Evolutionary conservation across 1,284 basidiomycete species (phyloP).

Genomic region (Ceratobasidium theobromae): DNA sequence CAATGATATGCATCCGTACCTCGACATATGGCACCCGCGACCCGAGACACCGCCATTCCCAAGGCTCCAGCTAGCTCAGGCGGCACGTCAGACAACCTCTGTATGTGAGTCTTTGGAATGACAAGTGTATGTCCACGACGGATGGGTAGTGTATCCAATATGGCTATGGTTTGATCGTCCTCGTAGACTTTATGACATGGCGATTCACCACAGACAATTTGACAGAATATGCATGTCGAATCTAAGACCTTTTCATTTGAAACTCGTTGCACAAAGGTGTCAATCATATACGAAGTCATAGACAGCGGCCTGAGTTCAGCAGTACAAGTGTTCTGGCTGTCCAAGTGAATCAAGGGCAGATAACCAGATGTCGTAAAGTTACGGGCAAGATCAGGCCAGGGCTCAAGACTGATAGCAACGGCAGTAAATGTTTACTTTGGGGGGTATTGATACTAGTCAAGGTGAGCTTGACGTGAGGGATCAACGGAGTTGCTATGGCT

Average conservation of each 20-base stretch:
- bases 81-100: conserved; percentile 64
- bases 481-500: not conserved
- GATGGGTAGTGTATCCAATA: conserved; percentile 73
- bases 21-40: conserved; percentile 61
- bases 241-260: not conserved
- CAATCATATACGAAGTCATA: conserved; percentile 27
- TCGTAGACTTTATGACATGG: conserved; percentile 60
- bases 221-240: conserved; percentile 59
- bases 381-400: too few species aligned
- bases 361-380: too few species aligned
- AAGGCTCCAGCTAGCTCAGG: conserved; percentile 59
- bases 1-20: conserved; percentile 46
- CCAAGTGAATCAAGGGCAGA: too few species aligned
- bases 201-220: conserved; percentile 54
- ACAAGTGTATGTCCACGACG: conserved; percentile 67
- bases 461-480: not conserved
- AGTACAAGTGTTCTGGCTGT: not conserved
- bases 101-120: conserved; percentile 63
- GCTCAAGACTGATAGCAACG: too few species aligned
- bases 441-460: not conserved
- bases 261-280: conserved; percentile 6
- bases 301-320: not conserved
- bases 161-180: conserved; percentile 64
- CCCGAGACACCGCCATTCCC: conserved; percentile 59
- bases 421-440: too few species aligned